Conservation (phyloP, 139 green algal genomes). For the Asterochloris sp. region DNA sequence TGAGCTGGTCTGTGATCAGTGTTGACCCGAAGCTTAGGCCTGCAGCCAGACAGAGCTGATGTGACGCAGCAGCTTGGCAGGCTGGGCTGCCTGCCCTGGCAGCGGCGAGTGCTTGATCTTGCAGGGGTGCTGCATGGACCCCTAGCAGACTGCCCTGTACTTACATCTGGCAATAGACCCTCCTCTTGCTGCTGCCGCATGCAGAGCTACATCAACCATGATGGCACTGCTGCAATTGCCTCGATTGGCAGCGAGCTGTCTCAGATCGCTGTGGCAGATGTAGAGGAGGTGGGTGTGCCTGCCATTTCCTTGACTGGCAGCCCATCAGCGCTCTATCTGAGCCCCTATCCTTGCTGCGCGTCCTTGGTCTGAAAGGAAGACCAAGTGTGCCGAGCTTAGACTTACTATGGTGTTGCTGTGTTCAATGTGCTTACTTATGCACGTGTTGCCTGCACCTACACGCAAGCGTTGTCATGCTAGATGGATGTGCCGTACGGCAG, state of each 20-base stretch:
- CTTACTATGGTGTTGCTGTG: background rate
- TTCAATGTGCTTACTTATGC: background rate
- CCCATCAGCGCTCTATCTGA: background rate
- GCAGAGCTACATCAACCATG: background rate
- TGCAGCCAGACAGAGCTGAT: too few species aligned
- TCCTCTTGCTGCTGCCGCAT: background rate
- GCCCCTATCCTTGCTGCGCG: too few species aligned
- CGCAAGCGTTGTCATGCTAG: background rate
- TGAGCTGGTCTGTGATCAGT: conserved; percentile 31
- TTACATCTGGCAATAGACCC: background rate
- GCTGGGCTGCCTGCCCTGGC: background rate
- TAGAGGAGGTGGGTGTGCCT: background rate
- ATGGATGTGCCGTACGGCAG: too few species aligned
- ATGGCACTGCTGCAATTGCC: background rate
- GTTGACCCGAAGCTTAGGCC: conserved; percentile 49
- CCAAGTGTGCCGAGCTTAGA: background rate
- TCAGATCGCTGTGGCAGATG: background rate
- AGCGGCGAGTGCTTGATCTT: background rate
- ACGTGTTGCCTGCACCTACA: background rate
- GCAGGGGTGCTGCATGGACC: background rate
- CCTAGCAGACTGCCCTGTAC: background rate
- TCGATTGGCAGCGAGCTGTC: background rate
- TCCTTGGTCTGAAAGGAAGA: background rate
- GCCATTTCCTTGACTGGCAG: background rate
- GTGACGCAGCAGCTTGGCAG: too few species aligned